Conservation (phyloP, 768 basidiomycete genomes). For the Termitomyces sp. region DNA sequence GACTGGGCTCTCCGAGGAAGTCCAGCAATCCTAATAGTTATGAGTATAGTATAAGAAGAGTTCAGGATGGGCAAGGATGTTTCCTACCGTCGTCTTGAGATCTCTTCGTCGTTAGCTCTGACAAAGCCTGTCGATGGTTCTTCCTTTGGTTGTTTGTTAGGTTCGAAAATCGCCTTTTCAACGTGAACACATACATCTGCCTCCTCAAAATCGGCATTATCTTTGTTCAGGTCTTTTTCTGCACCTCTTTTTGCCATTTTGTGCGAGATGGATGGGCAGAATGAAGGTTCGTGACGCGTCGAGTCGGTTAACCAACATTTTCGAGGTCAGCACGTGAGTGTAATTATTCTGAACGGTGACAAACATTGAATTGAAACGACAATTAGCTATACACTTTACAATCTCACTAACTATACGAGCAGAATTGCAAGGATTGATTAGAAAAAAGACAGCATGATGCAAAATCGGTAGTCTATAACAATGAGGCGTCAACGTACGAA, state of each 20-base stretch:
- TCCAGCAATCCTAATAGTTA: slow-evolving; percentile 13
- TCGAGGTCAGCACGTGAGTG: slow-evolving; percentile 8
- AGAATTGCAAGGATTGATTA: not conserved
- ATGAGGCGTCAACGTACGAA: slow-evolving; percentile 27
- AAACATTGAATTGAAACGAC: not conserved
- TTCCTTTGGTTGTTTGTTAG: slow-evolving; percentile 27
- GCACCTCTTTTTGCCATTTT: slow-evolving; percentile 57
- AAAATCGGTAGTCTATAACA: slow-evolving; percentile 7
- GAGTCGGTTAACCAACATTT: slow-evolving; percentile 3
- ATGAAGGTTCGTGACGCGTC: slow-evolving; percentile 3
- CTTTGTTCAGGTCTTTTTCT: slow-evolving; percentile 64
- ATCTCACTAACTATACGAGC: slow-evolving; percentile 2
- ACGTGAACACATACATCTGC: slow-evolving; percentile 21
- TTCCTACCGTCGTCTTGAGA: slow-evolving; percentile 3
- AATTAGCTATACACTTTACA: slow-evolving; percentile 10
- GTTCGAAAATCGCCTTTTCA: not conserved
- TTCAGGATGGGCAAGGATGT: not conserved
- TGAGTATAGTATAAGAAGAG: slow-evolving; percentile 31
- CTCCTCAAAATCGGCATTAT: slow-evolving; percentile 37
- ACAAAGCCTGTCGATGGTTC: slow-evolving; percentile 34
- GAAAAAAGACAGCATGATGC: not conserved
- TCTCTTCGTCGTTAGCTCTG: slow-evolving; percentile 6
- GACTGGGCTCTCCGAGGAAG: slow-evolving; percentile 7
- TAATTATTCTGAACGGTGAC: not conserved
- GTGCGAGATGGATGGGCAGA: not conserved